Conservation (phyloP, 2,329 filamentous ascomycete genomes). For the Aspergillus jensenii region DNA sequence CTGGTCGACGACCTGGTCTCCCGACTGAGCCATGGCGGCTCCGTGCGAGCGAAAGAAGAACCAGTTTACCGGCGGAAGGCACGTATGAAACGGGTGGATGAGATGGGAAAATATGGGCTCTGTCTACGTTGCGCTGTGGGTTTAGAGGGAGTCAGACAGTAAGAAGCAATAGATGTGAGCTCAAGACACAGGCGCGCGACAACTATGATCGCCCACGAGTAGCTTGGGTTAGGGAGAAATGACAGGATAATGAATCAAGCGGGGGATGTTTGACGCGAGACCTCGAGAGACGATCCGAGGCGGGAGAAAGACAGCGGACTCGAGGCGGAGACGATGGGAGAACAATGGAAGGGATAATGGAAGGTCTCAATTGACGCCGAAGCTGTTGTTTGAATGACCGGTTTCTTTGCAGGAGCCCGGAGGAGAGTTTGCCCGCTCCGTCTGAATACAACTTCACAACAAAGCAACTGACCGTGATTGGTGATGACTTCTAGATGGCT, state of each 20-base stretch:
- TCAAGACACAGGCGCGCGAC: conserved; percentile 9
- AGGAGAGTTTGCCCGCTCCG: conserved; percentile 10
- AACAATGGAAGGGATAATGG: neutral
- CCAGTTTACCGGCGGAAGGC: neutral
- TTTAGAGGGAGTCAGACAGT: neutral
- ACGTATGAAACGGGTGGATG: neutral
- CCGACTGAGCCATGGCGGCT: conserved; percentile 53
- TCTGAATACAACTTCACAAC: neutral
- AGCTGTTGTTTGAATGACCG: conserved; percentile 2
- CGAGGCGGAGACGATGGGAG: neutral
- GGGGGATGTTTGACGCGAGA: neutral
- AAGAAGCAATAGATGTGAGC: conserved; percentile 2
- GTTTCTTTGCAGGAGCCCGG: conserved; percentile 6
- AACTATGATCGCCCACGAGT: conserved; percentile 6
- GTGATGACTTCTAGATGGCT: neutral
- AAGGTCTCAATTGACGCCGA: neutral
- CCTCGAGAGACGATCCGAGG: neutral
- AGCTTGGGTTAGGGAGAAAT: neutral
- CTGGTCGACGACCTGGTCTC: conserved; percentile 68
- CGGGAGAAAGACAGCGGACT: neutral
- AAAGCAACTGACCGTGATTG: neutral
- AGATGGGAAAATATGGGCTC: neutral
- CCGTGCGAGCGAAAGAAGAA: conserved; percentile 8
- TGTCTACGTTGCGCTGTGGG: conserved; percentile 13
- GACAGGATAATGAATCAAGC: neutral